Base-by-base conservation (phyloP, 2,329 filamentous ascomycete genomes). In the Atkinsonella hypoxylon region DNA sequence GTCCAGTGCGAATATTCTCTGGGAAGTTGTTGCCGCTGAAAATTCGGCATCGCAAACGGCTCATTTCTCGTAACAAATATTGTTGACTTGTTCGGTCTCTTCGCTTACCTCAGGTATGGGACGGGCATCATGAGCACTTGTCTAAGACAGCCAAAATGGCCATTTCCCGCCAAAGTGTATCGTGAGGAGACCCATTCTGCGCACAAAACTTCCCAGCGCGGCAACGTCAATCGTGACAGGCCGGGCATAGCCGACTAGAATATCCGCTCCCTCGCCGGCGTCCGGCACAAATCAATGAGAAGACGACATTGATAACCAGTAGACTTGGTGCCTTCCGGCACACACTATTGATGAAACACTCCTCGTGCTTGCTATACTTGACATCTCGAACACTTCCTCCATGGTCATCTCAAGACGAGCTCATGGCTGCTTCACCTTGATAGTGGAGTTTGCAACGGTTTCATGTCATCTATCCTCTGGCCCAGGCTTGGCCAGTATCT, bases 351-450 rank as follows among this genome's bases (percentile, higher is more conserved):
- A 98, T 97, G 68, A 97, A 95, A 68, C 96, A 87, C 66, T 95
- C 83, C 79, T 98, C 97, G 76, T 95, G 97, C 67, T 93, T 93
- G 78, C 94, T 96, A 77, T 95, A 94, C 60, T 83, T 81, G 75
- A 97, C 69, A 97, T 95, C 66, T 95, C 89, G 48, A 93, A 79
- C 47, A 97, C 77, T 58, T 97, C 84, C 50, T 91, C 86, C 71
- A 97, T 97, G 57, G 86, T 86, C 63, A 96, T 79, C 56, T 85
- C 85, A 45, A 97, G 74, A 53, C 93, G 83, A 74, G 96, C 87
- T 65, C 97, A 97, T 48, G 83, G 83, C 70, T 97, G 91, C 76
- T 94, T 95, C 71, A 96, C 90, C 76, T 96, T 96, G 69, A 95
- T 87, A 56, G 93, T 89, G 64, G 83, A 85, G 62, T 78, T 76